Conservation (phyloP, 2,329 filamentous ascomycete species). For the Claviceps pazoutovae region DNA sequence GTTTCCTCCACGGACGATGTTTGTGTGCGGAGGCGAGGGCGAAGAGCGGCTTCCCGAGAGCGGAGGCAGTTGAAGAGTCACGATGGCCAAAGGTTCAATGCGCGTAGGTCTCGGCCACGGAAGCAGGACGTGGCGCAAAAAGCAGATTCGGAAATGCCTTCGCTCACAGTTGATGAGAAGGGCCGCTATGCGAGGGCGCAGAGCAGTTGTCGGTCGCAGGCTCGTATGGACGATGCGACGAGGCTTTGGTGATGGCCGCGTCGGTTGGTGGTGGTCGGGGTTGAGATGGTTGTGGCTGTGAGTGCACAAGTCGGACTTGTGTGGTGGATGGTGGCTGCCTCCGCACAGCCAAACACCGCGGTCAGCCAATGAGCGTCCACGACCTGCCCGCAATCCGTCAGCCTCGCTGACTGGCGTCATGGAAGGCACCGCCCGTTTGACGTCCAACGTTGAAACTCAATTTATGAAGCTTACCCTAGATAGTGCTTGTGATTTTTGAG, state of each 20-base stretch:
- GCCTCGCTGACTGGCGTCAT: background rate
- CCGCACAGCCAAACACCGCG: background rate
- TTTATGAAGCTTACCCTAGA: background rate
- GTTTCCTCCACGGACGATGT: background rate
- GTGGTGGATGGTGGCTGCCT: background rate
- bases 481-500: background rate
- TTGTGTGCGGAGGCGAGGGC: background rate
- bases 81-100: background rate
- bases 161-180: background rate
- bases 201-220: conserved; percentile 1
- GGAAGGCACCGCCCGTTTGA: background rate
- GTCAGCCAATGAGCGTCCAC: background rate
- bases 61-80: background rate
- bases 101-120: background rate
- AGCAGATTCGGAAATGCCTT: background rate
- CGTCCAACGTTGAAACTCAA: background rate
- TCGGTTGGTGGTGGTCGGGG: background rate
- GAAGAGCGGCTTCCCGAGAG: background rate
- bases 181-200: conserved; percentile 2
- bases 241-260: background rate
- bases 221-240: background rate
- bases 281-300: background rate
- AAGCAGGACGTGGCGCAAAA: background rate
- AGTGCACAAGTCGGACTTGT: background rate
- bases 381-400: background rate